phyloP scores from a whole-genome alignment of 805 yeast genomes.

The Lipomyces yamadae region DNA sequence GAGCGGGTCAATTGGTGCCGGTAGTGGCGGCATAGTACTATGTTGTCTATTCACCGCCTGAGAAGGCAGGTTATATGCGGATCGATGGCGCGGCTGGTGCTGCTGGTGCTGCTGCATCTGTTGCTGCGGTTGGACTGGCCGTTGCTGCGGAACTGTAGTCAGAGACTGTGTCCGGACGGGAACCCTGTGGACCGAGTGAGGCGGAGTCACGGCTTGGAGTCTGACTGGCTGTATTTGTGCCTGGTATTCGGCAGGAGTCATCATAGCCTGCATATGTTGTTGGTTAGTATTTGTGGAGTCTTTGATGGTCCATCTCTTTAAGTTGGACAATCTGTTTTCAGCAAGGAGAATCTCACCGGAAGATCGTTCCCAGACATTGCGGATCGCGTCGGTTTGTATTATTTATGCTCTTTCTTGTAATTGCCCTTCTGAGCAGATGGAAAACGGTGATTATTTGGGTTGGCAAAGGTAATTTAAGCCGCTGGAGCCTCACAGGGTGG shows the following conservation, averaged over 20 bases:
- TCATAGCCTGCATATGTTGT: constrained; percentile 23
- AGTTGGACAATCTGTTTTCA: no score
- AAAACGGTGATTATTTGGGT: no score
- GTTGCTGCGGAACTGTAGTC: neutral
- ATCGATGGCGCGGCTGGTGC: constrained; percentile 9
- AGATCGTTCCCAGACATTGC: constrained; percentile 21
- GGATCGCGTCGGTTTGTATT: neutral
- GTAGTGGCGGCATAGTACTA: constrained; percentile 16
- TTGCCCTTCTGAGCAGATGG: neutral
- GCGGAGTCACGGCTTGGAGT: neutral
- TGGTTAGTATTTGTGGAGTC: neutral
- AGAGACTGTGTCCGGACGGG: constrained; percentile 6
- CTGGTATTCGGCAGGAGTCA: constrained; percentile 33
- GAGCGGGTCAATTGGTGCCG: constrained; percentile 23
- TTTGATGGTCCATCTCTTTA: no score
- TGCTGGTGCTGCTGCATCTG: constrained; percentile 11
- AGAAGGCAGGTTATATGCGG: constrained; percentile 10
- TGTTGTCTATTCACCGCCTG: constrained; percentile 11
- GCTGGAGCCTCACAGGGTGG: no score
- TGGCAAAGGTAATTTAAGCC: no score
- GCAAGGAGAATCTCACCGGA: constrained; percentile 14
- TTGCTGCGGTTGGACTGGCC: constrained; percentile 14
- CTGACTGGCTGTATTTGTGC: neutral
- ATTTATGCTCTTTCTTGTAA: neutral
- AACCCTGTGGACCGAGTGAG: neutral